Evolutionary conservation across 768 basidiomycete species (phyloP), one percentile per base, ranked within the genome.

Genomic region (Boletus barrowsii): DNA sequence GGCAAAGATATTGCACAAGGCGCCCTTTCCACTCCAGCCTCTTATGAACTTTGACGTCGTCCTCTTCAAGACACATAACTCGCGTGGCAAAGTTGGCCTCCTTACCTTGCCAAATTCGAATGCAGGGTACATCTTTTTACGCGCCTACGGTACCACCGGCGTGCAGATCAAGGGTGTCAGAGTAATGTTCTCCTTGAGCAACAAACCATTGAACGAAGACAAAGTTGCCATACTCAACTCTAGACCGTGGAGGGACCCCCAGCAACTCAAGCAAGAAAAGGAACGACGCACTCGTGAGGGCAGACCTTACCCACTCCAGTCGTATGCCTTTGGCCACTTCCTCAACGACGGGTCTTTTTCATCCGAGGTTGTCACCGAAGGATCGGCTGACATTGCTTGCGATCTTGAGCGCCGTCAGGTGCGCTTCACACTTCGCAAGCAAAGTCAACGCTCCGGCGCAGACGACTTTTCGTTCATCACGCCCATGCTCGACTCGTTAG

Each of bases 281-380:
- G 67, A 68, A 55, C 46, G 13, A 26, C 62, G 66, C 43, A 56
- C 65, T 4, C 51, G 13, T 5, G 48, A 64, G 20, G 67, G 70
- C 0, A 62, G 37, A 37, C 60, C 68, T 3, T 66, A 62, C 35
- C 18, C 14, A 1, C 67, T 75, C 30, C 40, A 36, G 4, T 57
- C 57, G 10, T 75, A 63, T 33, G 64, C 65, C 8, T 75, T 75
- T 47, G 74, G 74, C 1, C 75, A 66, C 13, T 72, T 75, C 47
- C 69, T 68, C 36, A 6, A 44, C 9, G 72, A 76, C 32, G 69
- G 68, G 1, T 56, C 64, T 3, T 75, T 75, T 54, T 69, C 72
- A 18, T 55, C 68, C 10, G 73, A 76, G 52, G 59, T 65, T 7
- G 48, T 56, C 17, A 60, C 55, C 18, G 42, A 53, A 39, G 73